Evolutionary conservation across 2,329 filamentous ascomycete species (phyloP).

Genomic region (Stromatinia cepivora): DNA sequence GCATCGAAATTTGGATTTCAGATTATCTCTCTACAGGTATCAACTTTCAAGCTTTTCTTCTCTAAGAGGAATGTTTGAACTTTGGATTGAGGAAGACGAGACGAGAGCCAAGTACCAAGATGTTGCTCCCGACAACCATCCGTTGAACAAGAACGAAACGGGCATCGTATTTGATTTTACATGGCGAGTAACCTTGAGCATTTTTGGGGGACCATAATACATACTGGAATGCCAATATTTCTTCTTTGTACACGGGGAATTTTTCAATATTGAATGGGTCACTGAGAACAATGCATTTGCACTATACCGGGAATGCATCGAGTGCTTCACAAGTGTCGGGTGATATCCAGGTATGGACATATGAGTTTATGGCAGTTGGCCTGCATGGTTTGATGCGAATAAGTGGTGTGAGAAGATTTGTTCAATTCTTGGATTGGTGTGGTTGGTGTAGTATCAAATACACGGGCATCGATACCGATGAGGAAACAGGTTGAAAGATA

Average conservation of each 20-base stretch:
- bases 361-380: neutral
- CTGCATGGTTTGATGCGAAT: neutral
- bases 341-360: neutral
- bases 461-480: neutral
- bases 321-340: neutral
- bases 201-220: neutral
- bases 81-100: neutral
- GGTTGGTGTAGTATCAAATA: slow-evolving; percentile 8
- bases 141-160: neutral
- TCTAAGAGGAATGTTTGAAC: neutral
- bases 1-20: neutral
- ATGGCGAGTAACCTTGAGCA: neutral
- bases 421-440: slow-evolving; percentile 6
- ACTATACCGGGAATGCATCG: neutral
- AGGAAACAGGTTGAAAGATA: slow-evolving; percentile 16
- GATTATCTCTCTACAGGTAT: neutral
- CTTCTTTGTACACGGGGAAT: neutral
- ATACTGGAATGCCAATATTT: neutral
- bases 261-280: neutral
- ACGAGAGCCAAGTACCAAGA: slow-evolving; percentile 17
- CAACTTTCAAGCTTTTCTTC: neutral
- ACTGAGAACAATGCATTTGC: neutral
- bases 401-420: neutral
- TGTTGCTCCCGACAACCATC: neutral
- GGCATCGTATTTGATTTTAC: neutral